Evolutionary conservation across 140 eudicot species (phyloP), one percentile per base, ranked within the genome.

Genomic region (Stevia rebaudiana): DNA sequence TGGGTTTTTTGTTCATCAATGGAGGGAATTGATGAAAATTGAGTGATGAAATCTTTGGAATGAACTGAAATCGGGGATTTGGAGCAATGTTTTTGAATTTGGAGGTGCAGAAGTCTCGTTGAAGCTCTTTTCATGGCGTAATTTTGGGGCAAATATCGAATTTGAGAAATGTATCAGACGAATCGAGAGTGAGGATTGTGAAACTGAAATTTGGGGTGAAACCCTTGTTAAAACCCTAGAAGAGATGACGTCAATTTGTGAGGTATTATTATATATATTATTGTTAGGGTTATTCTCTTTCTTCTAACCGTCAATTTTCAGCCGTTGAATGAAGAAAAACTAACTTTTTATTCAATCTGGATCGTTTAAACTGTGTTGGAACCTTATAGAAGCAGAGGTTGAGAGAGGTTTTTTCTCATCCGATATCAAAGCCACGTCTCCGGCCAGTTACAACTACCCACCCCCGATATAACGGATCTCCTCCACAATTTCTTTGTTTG

Each of bases 111-210:
- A 6, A 79, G 70, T 63, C 53, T 76, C 58, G 81, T 76, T 58
- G 95, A 81, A 84, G 85, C 89, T 81, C 81, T 88, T 70, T 81
- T 86, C 97, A 89, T 89, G 80, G 84, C 54, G 80, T 48, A 18
- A 13, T 61, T 39, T 18, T 17, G 25, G 67, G 24, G 28, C 56
- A 55, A 49, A 16, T 30, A 4, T 33, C 19, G 51, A 13, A 33
- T 10, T 10, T 41, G n/a, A 35, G 8, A 11, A 40, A 40, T 28
- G 55, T 60, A 48, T 59, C 12, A 19, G 49, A 63, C 4, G 17
- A 61, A 48, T 39, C 11, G 51, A 28, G 66, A 42, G 13, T 31
- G 59, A 19, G 11, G 7, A 37, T 49, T 47, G n/a, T 49, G 8
- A 31, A 47, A 57, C 10, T 46, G 61, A n/a, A 19, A 10, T 25